phyloP scores from a whole-genome alignment of 768 basidiomycete genomes.

The Boletus vinaceobasis region DNA sequence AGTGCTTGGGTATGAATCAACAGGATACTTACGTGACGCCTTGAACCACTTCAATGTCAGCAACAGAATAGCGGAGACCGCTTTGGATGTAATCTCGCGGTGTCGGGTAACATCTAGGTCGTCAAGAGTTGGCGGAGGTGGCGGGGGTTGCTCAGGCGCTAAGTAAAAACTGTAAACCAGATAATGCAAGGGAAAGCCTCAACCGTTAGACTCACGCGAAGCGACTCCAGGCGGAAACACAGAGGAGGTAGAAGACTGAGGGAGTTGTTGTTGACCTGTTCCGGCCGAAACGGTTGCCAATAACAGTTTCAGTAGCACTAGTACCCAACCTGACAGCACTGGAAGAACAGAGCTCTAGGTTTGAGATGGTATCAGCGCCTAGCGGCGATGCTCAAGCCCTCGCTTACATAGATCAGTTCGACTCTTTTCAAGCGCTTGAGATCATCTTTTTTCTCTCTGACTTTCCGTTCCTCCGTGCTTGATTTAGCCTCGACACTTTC shows the following conservation, averaged over 20 bases:
- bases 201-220: slow-evolving; percentile 47
- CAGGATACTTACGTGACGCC: slow-evolving; percentile 75
- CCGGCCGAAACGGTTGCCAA: slow-evolving; percentile 90
- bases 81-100: slow-evolving; percentile 96
- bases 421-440: slow-evolving; percentile 84
- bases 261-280: slow-evolving; percentile 49
- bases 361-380: neutral
- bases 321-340: slow-evolving; percentile 83
- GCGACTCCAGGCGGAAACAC: slow-evolving; percentile 69
- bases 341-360: slow-evolving; percentile 78
- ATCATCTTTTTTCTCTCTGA: slow-evolving; percentile 71
- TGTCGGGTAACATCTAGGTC: slow-evolving; percentile 93
- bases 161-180: slow-evolving; percentile 7
- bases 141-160: slow-evolving; percentile 62
- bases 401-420: slow-evolving; percentile 89
- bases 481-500: slow-evolving; percentile 51
- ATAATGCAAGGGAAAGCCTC: neutral
- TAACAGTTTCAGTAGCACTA: slow-evolving; percentile 88
- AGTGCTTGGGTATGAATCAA: neutral
- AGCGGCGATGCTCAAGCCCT: neutral
- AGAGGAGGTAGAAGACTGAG: slow-evolving; percentile 64
- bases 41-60: slow-evolving; percentile 97
- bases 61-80: slow-evolving; percentile 90
- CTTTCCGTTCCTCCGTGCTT: slow-evolving; percentile 52
- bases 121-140: slow-evolving; percentile 74